phyloP scores from a whole-genome alignment of 1,284 basidiomycete genomes.

The Sanghuangporus baumii region DNA sequence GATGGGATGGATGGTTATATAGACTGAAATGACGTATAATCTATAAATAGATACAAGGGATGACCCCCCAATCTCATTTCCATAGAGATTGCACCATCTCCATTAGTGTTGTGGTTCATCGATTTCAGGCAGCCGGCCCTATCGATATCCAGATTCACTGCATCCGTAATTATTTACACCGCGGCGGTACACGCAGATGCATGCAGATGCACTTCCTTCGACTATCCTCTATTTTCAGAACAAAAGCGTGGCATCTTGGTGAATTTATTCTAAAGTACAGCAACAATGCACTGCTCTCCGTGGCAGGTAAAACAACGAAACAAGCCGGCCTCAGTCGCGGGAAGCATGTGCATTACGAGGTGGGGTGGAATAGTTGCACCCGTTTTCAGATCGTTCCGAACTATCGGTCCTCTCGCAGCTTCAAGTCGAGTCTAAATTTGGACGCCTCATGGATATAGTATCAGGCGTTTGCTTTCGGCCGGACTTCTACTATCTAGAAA shows the following conservation, averaged over 20 bases:
- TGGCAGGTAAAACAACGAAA: neutral
- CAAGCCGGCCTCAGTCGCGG: neutral
- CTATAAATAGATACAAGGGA: neutral
- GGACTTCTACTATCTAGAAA: neutral
- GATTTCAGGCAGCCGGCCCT: neutral
- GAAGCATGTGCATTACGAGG: neutral
- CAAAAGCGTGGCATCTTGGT: too few species aligned
- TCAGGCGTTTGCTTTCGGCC: neutral
- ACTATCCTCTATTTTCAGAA: neutral
- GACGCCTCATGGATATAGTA: neutral
- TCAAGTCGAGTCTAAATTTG: neutral
- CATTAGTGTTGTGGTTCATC: neutral
- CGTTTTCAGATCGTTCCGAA: neutral
- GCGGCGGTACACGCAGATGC: neutral
- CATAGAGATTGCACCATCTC: neutral
- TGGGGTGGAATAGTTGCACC: neutral
- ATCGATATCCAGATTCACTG: neutral
- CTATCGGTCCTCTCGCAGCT: neutral
- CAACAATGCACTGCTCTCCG: neutral
- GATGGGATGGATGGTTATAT: neutral
- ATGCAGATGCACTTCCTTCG: too few species aligned
- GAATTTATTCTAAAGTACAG: neutral
- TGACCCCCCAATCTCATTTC: neutral
- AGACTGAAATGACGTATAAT: neutral
- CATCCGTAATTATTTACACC: neutral